Percentiles rank a stretch among this genome's conserved stretches.
Evolutionary conservation across 179 eudicot genomes (phyloP).

Genomic region (Camellia oleifera): DNA sequence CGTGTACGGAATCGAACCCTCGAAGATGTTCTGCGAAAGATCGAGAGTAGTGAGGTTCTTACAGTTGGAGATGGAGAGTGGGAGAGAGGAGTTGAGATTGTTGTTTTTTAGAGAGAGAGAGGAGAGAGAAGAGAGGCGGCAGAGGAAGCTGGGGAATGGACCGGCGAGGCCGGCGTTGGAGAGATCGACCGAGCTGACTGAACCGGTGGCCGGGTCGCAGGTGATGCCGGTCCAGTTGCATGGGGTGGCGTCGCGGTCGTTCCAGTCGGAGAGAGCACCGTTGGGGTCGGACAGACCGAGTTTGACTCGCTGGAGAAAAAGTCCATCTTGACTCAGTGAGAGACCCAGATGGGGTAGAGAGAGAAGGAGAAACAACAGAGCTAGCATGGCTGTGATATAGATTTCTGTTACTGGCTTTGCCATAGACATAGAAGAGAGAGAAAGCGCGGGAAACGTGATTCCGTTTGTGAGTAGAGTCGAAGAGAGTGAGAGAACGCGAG

Average conservation of each 20-base stretch:
- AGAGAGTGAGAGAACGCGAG: neutral
- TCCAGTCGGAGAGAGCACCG: slow-evolving; percentile 36
- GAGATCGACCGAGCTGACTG: slow-evolving; percentile 31
- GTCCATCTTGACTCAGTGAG: slow-evolving; percentile 39
- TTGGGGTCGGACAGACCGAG: slow-evolving; percentile 22
- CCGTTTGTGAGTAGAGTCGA: neutral
- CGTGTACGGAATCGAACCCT: slow-evolving; percentile 34
- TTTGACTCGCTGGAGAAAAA: slow-evolving; percentile 23
- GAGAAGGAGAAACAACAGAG: slow-evolving; percentile 2
- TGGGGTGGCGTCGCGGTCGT: slow-evolving; percentile 29
- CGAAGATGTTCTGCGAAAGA: slow-evolving; percentile 29
- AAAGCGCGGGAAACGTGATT: neutral
- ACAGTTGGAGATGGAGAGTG: slow-evolving; percentile 29
- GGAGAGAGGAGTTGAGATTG: slow-evolving; percentile 34
- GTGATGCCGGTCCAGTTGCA: slow-evolving; percentile 50
- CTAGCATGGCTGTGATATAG: neutral
- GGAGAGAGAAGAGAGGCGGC: slow-evolving; percentile 44
- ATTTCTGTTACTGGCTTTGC: too few relatives aligned
- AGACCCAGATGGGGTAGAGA: neutral
- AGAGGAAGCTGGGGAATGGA: slow-evolving; percentile 33
- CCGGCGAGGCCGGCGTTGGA: slow-evolving; percentile 31
- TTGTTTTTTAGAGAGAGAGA: slow-evolving; percentile 33
- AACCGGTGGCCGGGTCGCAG: slow-evolving; percentile 19
- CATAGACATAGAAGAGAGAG: neutral
- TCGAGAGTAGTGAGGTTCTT: slow-evolving; percentile 26